Evolutionary conservation across 495 filamentous ascomycete genomes (phyloP).

Genomic region (Amniculicola lignicola): DNA sequence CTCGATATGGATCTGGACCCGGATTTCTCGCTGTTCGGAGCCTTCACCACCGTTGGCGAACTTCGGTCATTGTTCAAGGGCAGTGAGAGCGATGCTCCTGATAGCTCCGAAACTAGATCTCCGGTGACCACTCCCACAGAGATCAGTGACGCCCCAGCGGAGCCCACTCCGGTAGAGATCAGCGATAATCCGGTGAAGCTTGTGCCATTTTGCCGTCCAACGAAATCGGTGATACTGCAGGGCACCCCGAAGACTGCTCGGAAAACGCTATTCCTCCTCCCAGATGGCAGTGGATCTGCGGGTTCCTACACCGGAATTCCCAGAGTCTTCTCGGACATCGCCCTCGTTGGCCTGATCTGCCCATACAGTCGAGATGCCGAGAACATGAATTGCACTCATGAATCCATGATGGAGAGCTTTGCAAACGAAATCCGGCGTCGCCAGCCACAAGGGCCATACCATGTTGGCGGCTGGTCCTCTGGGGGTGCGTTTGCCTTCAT

Average conservation of each 20-base stretch:
- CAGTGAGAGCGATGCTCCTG: neutral
- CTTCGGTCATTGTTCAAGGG: neutral
- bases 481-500: conserved; percentile 50
- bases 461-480: conserved; percentile 57
- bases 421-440: conserved; percentile 60
- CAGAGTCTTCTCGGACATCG: conserved; percentile 8
- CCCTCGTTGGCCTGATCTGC: conserved; percentile 31
- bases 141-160: too few species aligned
- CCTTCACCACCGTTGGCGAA: neutral
- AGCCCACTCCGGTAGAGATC: too few species aligned
- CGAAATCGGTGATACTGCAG: conserved; percentile 51
- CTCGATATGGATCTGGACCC: neutral
- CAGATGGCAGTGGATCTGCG: conserved; percentile 51
- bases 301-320: conserved; percentile 41
- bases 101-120: too few species aligned
- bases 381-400: conserved; percentile 49
- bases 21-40: neutral
- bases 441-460: conserved; percentile 65
- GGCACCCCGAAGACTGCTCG: conserved; percentile 47
- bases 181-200: neutral
- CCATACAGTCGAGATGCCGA: conserved; percentile 56
- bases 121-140: too few species aligned
- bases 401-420: conserved; percentile 53
- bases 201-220: conserved; percentile 24
- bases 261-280: conserved; percentile 50